phyloP scores from a whole-genome alignment of 31 red algal genomes.

The Odonthalia washingtoniensis region DNA sequence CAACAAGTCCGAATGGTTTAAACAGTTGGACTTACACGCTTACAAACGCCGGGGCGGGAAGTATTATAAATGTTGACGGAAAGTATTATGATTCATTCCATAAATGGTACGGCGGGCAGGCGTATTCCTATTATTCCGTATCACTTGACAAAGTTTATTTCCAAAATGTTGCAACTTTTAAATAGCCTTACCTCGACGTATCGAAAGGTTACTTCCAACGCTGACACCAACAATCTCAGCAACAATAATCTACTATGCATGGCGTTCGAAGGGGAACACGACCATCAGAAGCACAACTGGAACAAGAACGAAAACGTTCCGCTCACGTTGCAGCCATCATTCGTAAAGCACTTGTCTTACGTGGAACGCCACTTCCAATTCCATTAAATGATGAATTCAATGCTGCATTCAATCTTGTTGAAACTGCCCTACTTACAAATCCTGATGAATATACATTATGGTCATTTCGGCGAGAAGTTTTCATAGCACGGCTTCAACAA shows the following conservation, averaged over 20 bases:
- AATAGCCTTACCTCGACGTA: too few species aligned
- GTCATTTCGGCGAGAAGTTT: constrained; percentile 71
- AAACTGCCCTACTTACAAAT: constrained; percentile 75
- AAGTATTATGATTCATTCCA: too few species aligned
- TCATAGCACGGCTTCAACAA: constrained; percentile 43
- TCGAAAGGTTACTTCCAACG: too few species aligned
- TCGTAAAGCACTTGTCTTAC: constrained; percentile 47
- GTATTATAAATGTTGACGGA: too few species aligned
- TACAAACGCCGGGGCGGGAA: too few species aligned
- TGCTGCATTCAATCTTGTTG: constrained; percentile 36
- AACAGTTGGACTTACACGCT: too few species aligned
- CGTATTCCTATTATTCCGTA: too few species aligned
- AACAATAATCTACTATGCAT: constrained; percentile 72
- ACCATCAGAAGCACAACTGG: constrained; percentile 18
- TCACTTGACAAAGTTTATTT: too few species aligned
- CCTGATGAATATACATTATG: constrained; percentile 95
- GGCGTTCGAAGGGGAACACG: constrained; percentile 58
- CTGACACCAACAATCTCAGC: background rate
- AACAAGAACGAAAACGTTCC: constrained; percentile 35
- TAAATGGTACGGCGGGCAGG: too few species aligned
- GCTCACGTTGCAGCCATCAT: constrained; percentile 48
- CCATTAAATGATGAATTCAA: constrained; percentile 42
- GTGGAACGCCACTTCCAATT: constrained; percentile 18
- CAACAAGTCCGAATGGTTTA: too few species aligned
- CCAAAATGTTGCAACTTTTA: too few species aligned